A percentile compares a stretch with the other conserved stretches of the same genome.
Conservation (phyloP, 116 monocot species). For the Papilionanthe hybrid region DNA sequence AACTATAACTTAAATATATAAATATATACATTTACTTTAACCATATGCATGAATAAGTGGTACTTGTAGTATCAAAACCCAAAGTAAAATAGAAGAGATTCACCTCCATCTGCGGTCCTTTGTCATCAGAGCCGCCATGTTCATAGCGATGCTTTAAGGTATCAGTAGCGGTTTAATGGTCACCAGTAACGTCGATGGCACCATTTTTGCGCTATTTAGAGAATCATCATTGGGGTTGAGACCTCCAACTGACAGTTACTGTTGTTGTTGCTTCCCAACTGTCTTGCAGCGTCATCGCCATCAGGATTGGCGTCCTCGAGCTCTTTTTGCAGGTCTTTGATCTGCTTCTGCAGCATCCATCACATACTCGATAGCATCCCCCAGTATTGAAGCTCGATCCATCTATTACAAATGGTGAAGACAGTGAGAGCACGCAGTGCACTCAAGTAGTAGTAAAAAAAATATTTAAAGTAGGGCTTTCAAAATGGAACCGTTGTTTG, state of each 20-base stretch:
- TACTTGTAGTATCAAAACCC: too few species aligned
- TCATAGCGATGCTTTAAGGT: not conserved
- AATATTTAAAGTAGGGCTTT: too few species aligned
- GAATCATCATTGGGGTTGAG: not conserved
- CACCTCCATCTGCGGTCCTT: constrained; percentile 51
- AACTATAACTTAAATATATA: too few species aligned
- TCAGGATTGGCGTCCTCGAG: constrained; percentile 35
- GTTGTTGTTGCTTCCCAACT: constrained; percentile 23
- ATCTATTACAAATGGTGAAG: constrained; percentile 51
- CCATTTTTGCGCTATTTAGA: not conserved
- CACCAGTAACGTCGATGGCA: not conserved
- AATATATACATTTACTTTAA: too few species aligned
- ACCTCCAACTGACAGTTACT: constrained; percentile 14
- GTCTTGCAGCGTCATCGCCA: constrained; percentile 16
- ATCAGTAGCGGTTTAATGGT: not conserved
- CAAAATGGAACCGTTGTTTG: too few species aligned
- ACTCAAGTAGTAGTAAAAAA: too few species aligned
- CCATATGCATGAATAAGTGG: too few species aligned
- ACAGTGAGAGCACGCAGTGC: too few species aligned
- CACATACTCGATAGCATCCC: constrained; percentile 88
- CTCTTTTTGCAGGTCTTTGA: constrained; percentile 87
- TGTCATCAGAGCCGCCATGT: constrained; percentile 19
- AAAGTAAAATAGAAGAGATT: not conserved
- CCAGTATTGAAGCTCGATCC: constrained; percentile 93
- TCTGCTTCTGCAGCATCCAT: constrained; percentile 70